Evolutionary conservation across 805 yeast genomes (phyloP).

Genomic region (Zygoascus ofunaensis): DNA sequence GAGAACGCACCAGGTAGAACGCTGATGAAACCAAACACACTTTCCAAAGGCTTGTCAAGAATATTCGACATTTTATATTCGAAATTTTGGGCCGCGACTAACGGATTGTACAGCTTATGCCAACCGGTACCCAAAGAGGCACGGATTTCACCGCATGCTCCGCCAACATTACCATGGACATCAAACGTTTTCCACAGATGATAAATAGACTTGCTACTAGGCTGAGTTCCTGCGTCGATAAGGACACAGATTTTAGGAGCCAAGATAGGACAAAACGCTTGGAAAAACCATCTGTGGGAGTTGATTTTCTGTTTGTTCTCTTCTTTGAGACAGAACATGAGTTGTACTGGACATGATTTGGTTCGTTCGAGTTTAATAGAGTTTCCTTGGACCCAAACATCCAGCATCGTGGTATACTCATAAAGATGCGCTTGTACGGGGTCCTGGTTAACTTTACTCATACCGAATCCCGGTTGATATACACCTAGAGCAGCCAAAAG

Average conservation of each 20-base stretch:
- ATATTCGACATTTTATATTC: slow-evolving; percentile 61
- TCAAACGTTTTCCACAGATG: slow-evolving; percentile 84
- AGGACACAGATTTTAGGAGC: slow-evolving; percentile 77
- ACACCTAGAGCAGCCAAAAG: slow-evolving; percentile 80
- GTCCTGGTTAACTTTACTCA: slow-evolving; percentile 74
- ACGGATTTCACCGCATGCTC: slow-evolving; percentile 65
- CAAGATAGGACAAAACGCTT: slow-evolving; percentile 76
- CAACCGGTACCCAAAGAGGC: slow-evolving; percentile 44
- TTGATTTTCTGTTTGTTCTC: slow-evolving; percentile 83
- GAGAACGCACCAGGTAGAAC: slow-evolving; percentile 96
- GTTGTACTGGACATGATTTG: slow-evolving; percentile 68
- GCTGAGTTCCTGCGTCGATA: slow-evolving; percentile 92
- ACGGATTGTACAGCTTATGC: slow-evolving; percentile 40
- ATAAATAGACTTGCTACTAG: slow-evolving; percentile 74
- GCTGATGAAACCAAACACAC: slow-evolving; percentile 86
- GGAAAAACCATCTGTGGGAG: slow-evolving; percentile 95
- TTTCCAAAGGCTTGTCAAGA: slow-evolving; percentile 91
- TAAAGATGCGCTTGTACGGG: slow-evolving; percentile 80
- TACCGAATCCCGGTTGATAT: slow-evolving; percentile 93
- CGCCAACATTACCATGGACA: slow-evolving; percentile 69
- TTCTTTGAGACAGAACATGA: slow-evolving; percentile 84
- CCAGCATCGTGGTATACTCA: slow-evolving; percentile 89
- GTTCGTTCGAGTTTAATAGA: slow-evolving; percentile 61
- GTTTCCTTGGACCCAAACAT: slow-evolving; percentile 50
- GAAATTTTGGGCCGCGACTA: slow-evolving; percentile 58